Percentiles rank a stretch among this genome's conserved stretches.
Evolutionary conservation across 1,139 yeast species (phyloP).

Genomic region (Taphrina communis): DNA sequence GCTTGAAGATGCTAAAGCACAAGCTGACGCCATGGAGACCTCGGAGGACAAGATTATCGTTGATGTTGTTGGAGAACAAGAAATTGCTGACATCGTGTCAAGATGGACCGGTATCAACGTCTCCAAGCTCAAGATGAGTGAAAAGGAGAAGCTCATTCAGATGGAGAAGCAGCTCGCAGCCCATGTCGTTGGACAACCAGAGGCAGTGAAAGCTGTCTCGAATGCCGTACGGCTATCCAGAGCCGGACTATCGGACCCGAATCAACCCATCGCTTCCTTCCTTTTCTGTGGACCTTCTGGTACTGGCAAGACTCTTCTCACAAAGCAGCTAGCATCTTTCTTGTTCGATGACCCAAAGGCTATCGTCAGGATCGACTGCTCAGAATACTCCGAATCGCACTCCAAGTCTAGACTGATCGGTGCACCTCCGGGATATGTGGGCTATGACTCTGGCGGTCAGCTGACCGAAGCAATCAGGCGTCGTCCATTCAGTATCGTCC

Average conservation of each 20-base stretch:
- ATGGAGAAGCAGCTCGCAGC: slow-evolving; percentile 87
- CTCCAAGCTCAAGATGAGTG: slow-evolving; percentile 92
- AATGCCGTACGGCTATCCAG: slow-evolving; percentile 91
- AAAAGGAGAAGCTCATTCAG: slow-evolving; percentile 85
- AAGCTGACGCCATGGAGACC: slow-evolving; percentile 54
- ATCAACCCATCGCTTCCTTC: slow-evolving; percentile 89
- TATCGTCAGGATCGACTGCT: slow-evolving; percentile 96
- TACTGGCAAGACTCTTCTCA: slow-evolving; percentile 97
- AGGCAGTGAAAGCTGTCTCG: slow-evolving; percentile 94
- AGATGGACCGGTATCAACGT: slow-evolving; percentile 98
- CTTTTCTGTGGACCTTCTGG: slow-evolving; percentile 94
- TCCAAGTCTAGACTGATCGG: slow-evolving; percentile 93
- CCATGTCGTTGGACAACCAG: slow-evolving; percentile 93
- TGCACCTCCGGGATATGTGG: slow-evolving; percentile 98
- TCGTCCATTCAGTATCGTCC: slow-evolving; percentile 90
- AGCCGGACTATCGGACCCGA: slow-evolving; percentile 95
- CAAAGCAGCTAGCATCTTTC: slow-evolving; percentile 94
- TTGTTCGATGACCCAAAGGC: slow-evolving; percentile 94
- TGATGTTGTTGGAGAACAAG: slow-evolving; percentile 90
- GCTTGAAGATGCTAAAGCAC: slow-evolving; percentile 77
- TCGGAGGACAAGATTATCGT: slow-evolving; percentile 65
- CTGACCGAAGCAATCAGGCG: slow-evolving; percentile 89
- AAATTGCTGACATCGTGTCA: slow-evolving; percentile 96
- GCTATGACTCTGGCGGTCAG: slow-evolving; percentile 97
- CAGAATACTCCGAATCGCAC: slow-evolving; percentile 93